Evolutionary conservation across 2,329 filamentous ascomycete genomes (phyloP).

Genomic region (Juglanconis oblonga): DNA sequence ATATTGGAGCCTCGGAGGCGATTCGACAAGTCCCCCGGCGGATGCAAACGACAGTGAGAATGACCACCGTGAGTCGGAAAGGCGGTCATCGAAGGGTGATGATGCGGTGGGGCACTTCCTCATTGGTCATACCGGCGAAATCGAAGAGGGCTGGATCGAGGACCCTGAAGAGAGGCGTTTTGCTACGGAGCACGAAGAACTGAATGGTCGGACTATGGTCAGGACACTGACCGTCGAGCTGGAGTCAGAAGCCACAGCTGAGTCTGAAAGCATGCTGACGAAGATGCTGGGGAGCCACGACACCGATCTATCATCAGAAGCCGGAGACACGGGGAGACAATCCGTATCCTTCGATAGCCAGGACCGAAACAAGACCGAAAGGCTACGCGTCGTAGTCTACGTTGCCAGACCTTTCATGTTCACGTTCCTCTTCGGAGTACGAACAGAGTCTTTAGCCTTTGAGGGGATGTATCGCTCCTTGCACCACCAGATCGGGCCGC

Average conservation of each 20-base stretch:
- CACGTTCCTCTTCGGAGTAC: constrained; percentile 66
- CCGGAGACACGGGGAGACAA: constrained; percentile 5
- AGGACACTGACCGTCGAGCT: constrained; percentile 68
- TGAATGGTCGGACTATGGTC: constrained; percentile 56
- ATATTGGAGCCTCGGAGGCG: constrained; percentile 52
- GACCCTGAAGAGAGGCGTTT: constrained; percentile 30
- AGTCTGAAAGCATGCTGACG: constrained; percentile 42
- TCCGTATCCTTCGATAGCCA: constrained; percentile 39
- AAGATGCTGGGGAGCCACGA: constrained; percentile 43
- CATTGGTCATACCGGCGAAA: constrained; percentile 65
- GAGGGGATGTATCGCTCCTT: constrained; percentile 57
- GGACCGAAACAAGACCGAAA: constrained; percentile 52
- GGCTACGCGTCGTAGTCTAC: constrained; percentile 69
- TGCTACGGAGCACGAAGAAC: constrained; percentile 27
- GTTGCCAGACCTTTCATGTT: constrained; percentile 74
- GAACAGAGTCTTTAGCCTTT: constrained; percentile 56
- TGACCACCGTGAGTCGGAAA: constrained; percentile 1
- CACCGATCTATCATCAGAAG: constrained; percentile 22
- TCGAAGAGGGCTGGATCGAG: constrained; percentile 43
- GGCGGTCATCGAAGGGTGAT: constrained; percentile 6
- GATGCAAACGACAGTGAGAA: constrained; percentile 14
- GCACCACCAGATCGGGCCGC: constrained; percentile 57
- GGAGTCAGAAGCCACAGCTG: constrained; percentile 37
- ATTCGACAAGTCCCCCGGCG: constrained; percentile 5
- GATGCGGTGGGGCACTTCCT: constrained; percentile 51